Percentiles rank a stretch among this genome's conserved stretches.
phyloP scores from a whole-genome alignment of 75 land plant species.

The Pseudotsuga menziesii region DNA sequence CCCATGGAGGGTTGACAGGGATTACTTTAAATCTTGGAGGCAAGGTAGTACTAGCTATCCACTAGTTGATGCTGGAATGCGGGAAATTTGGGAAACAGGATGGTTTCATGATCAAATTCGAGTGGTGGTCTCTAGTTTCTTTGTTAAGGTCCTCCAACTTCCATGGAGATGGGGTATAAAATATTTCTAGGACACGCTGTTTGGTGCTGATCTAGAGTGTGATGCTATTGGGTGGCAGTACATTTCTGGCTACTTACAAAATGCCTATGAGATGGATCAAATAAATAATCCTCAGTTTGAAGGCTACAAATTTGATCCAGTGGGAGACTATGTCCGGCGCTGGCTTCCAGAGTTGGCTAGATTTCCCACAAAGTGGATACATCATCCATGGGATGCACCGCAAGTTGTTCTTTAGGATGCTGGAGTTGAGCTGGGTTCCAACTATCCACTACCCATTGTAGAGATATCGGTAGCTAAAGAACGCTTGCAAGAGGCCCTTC shows the following conservation, averaged over 20 bases:
- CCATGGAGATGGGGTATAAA: slow-evolving; percentile 99
- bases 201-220: slow-evolving; percentile 16
- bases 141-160: slow-evolving; percentile 80
- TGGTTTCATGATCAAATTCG: slow-evolving; percentile 94
- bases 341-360: too few species aligned
- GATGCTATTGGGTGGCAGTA: slow-evolving; percentile 97
- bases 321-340: too few species aligned
- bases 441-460: too few species aligned
- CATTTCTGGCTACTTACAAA: slow-evolving; percentile 80
- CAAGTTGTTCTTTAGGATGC: too few species aligned
- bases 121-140: slow-evolving; percentile 92
- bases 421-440: too few species aligned
- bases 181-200: slow-evolving; percentile 92
- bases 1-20: slow-evolving; percentile 81
- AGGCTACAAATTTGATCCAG: too few species aligned
- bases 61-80: slow-evolving; percentile 96
- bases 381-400: too few species aligned
- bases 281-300: slow-evolving; percentile 86
- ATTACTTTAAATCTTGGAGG: slow-evolving; percentile 88
- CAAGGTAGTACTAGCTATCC: slow-evolving; percentile 97
- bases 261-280: slow-evolving; percentile 83
- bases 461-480: too few species aligned
- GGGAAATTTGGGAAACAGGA: slow-evolving; percentile 98
- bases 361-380: too few species aligned
- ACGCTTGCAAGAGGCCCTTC: too few species aligned